Evolutionary conservation across 768 basidiomycete genomes (phyloP), one percentile per base, ranked within the genome.

Genomic region (Auricularia sp.): DNA sequence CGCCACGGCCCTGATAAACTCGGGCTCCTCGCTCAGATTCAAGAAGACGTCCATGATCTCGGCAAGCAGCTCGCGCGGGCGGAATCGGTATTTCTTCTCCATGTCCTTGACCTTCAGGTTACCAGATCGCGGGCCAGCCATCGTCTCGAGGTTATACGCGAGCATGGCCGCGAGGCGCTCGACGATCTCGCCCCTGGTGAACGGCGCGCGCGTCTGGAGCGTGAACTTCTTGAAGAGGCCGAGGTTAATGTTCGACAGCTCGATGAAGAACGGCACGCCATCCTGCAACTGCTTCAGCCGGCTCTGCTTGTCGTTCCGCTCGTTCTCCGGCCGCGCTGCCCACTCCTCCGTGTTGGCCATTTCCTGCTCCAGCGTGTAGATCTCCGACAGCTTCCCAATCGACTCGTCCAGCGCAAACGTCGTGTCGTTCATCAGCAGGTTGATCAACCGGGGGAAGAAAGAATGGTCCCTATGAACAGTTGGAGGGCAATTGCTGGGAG

Each of bases 341-440:
- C 93, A 99, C 1, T 83, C 77, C 2, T 75, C 81, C 63, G 80
- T 79, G 74, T 94, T 83, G 56, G 84, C 85, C 88, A 95, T 96
- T 73, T 95, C 90, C 0, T 78, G 77, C 73, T 96, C 89, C 62
- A 98, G 87, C 66, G 83, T 86, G 73, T 90, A 86, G 68, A 99
- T 97, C 72, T 96, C 91, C 11, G 85, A 81, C 62, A 99, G 81
- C 68, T 95, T 91, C 69, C 86, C 86, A 61, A 98, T 80, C 8
- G 94, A 96, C 71, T 99, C 97, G 73, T 98, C 94, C 83, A 99
- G 87, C 63, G 98, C 89, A 75, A 94, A 98, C 8, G 96, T 98
- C 64, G 96, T 94, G 70, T 99, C 97, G 81, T 97, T 98, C 79
- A 98, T 97, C 85, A 98, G 90, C 70, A 98, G 80, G 77, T 99